These are phyloP conservation scores for Linum usitatissimum DNA, from an alignment of 345 rosid species.

Conservation along the genomic window DNA sequence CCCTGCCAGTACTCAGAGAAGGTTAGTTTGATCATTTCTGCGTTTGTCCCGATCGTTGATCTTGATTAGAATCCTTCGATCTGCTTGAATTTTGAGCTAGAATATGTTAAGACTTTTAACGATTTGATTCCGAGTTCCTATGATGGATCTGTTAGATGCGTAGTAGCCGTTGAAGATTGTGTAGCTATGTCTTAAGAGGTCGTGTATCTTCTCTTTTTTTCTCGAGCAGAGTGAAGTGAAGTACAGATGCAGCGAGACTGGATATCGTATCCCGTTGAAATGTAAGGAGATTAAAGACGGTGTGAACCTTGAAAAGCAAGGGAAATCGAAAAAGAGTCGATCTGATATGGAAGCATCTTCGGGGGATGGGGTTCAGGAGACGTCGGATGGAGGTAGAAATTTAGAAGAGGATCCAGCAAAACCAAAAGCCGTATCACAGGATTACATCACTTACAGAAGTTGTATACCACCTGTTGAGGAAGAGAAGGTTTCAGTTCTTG, in stretches of 20 bases:
- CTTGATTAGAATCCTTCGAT: background rate
- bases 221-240: slow-evolving; percentile 43
- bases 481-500: slow-evolving; percentile 66
- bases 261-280: slow-evolving; percentile 79
- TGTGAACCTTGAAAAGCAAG: slow-evolving; percentile 16
- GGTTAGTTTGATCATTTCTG: background rate
- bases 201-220: background rate
- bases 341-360: slow-evolving; percentile 23
- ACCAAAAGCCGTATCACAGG: slow-evolving; percentile 25
- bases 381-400: slow-evolving; percentile 25
- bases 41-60: background rate
- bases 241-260: slow-evolving; percentile 94
- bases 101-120: too few species aligned
- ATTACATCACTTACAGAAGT: slow-evolving; percentile 74
- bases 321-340: slow-evolving; percentile 30
- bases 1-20: slow-evolving; percentile 48
- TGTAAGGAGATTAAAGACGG: slow-evolving; percentile 39
- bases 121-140: background rate
- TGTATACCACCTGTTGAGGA: slow-evolving; percentile 59
- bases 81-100: background rate
- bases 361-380: slow-evolving; percentile 15
- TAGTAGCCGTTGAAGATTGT: background rate
- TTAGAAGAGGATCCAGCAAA: slow-evolving; percentile 37
- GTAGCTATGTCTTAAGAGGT: background rate
- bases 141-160: background rate